phyloP scores from a whole-genome alignment of 805 yeast genomes.

The Schwanniomyces sp. region DNA sequence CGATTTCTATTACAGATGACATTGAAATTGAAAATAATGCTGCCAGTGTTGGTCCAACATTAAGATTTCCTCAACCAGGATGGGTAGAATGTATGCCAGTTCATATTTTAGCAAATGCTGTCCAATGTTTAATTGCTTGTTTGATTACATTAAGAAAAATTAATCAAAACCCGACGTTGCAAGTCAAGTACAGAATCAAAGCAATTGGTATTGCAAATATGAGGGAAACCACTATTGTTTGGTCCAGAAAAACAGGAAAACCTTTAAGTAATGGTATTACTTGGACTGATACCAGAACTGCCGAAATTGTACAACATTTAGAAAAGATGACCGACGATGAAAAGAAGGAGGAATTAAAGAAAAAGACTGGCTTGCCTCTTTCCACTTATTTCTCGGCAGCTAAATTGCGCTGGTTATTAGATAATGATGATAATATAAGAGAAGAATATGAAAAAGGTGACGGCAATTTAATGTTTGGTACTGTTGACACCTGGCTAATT shows the following conservation, averaged over 20 bases:
- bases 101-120: slow-evolving; percentile 75
- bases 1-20: slow-evolving; percentile 57
- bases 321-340: slow-evolving; percentile 53
- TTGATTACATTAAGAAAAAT: slow-evolving; percentile 54
- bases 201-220: slow-evolving; percentile 91
- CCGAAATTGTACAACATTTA: slow-evolving; percentile 65
- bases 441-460: slow-evolving; percentile 73
- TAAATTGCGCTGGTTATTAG: slow-evolving; percentile 85
- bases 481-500: slow-evolving; percentile 92
- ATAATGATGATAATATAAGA: slow-evolving; percentile 67
- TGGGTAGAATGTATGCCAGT: slow-evolving; percentile 95
- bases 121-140: slow-evolving; percentile 74
- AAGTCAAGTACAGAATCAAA: slow-evolving; percentile 59
- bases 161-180: slow-evolving; percentile 51
- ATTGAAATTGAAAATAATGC: slow-evolving; percentile 63
- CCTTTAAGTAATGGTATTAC: slow-evolving; percentile 89
- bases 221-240: slow-evolving; percentile 90
- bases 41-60: slow-evolving; percentile 61
- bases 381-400: slow-evolving; percentile 92
- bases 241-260: slow-evolving; percentile 81
- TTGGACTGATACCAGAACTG: slow-evolving; percentile 93
- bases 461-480: slow-evolving; percentile 79
- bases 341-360: slow-evolving; percentile 55
- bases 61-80: slow-evolving; percentile 76
- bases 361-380: slow-evolving; percentile 80